Conservation (phyloP, 345 rosid species). For the Citrus unshiu region DNA sequence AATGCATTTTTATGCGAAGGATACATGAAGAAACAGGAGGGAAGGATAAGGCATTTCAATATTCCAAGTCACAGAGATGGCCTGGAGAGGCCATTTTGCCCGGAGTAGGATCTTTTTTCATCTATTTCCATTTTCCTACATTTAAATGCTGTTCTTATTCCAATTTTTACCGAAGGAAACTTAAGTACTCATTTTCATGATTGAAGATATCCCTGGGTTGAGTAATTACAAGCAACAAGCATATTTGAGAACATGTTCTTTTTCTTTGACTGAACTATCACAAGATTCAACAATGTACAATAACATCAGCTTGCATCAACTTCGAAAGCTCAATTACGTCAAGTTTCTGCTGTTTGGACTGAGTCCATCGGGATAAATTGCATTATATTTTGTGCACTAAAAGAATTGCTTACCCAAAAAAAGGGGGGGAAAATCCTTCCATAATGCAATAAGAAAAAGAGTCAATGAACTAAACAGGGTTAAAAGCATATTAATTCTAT, state of each 20-base stretch:
- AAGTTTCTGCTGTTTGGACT: background rate
- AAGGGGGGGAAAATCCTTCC: background rate
- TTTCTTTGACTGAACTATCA: background rate
- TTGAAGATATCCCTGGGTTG: background rate
- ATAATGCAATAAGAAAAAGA: background rate
- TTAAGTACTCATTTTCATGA: background rate
- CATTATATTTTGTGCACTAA: background rate
- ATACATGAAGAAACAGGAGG: conserved; percentile 71
- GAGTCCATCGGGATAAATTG: background rate
- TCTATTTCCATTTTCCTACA: background rate
- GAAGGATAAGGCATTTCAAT: conserved; percentile 73
- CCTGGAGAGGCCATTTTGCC: conserved; percentile 57
- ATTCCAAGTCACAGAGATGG: conserved; percentile 71
- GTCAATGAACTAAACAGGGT: background rate
- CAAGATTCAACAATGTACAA: background rate
- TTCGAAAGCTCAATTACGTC: background rate
- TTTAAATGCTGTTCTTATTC: background rate
- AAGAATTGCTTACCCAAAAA: background rate
- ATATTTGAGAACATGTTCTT: background rate
- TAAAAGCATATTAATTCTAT: background rate
- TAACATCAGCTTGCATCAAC: background rate
- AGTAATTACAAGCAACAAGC: background rate
- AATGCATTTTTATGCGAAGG: conserved; percentile 69
- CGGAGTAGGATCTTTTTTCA: conserved; percentile 22
- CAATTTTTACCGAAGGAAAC: background rate